Evolutionary conservation across 2,329 filamentous ascomycete species (phyloP), one percentile per base, ranked within the genome.

Genomic region (Colletotrichum musae): DNA sequence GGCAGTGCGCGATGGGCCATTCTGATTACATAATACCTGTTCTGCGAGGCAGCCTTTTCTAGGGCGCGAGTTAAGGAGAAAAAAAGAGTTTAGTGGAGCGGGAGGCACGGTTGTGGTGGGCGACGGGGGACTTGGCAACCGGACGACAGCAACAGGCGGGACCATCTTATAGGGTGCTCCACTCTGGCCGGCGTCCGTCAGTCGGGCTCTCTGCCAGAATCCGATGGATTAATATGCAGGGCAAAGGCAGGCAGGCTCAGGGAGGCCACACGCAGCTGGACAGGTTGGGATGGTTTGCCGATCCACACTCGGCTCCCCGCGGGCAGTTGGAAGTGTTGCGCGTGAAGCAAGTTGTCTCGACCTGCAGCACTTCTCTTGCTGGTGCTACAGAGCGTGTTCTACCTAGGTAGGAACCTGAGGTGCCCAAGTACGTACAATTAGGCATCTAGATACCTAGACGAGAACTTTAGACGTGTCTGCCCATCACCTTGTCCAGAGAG

Each of bases 11-110:
- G 51, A 4, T 36, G 26, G n/a, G 18, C 50, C 50, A 24, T 18
- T 7, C 9, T 41, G 67, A 62, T 70, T 67, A 70, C 57, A 50
- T 70, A 70, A 70, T n/a, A 39, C 21, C 21, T 24, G 3, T 24
- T 21, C 18, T 50, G 4, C 16, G 13, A 45, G 9, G 24, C n/a
- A 4, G n/a, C 45, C 45, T 10, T 24, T 24, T 24, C 21, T 36
- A 36, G 32, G 7, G 32, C 32, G 32, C 32, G 7, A 10, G 32
- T 36, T 4, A 36, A 36, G 32, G 24, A 47, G 18, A 32, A 16
- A 59, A 50, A 54, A 56, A 69, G 43, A 36, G 9, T 36, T 36
- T 36, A 36, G 32, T 36, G 32, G 32, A 10, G 32, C 32, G 32
- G 32, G 32, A 50, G 41, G 4, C n/a, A 16, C 39, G 39, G 50